Percentiles rank a stretch among this genome's conserved stretches.
These are phyloP conservation scores for Amylocystis lapponica DNA, from an alignment of 768 basidiomycete genomes.

Conservation along the genomic window DNA sequence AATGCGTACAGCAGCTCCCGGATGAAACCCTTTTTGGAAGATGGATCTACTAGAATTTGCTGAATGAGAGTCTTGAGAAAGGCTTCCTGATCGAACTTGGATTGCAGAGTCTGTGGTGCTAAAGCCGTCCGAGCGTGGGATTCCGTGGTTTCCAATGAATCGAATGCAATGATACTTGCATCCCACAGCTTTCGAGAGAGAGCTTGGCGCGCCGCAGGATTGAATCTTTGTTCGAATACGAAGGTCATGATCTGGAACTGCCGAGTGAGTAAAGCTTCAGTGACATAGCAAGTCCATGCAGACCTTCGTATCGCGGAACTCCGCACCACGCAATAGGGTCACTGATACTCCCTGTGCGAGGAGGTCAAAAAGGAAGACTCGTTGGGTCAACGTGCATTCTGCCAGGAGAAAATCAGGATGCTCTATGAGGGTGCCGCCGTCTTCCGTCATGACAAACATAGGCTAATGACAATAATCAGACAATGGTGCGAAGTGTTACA, in stretches of 20 bases:
- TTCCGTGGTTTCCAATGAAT: constrained; percentile 10
- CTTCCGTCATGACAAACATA: constrained; percentile 60
- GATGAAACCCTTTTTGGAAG: neutral
- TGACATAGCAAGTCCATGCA: neutral
- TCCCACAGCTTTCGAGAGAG: constrained; percentile 12
- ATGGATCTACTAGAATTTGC: too few relatives aligned
- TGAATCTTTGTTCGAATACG: constrained; percentile 35
- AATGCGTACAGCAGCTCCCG: constrained; percentile 30
- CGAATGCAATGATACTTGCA: constrained; percentile 10
- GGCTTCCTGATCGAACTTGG: neutral
- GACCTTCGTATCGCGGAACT: constrained; percentile 63
- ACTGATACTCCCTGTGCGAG: constrained; percentile 46
- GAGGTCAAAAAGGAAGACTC: constrained; percentile 44
- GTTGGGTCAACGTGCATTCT: constrained; percentile 38
- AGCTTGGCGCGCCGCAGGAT: constrained; percentile 10
- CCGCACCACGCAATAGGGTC: constrained; percentile 45
- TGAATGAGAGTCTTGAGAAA: too few relatives aligned
- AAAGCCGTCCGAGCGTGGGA: constrained; percentile 1
- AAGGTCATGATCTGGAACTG: constrained; percentile 52
- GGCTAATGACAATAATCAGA: constrained; percentile 36
- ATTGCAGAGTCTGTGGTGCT: constrained; percentile 1
- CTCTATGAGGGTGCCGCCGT: constrained; percentile 35
- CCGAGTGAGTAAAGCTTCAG: neutral
- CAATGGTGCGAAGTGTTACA: neutral
- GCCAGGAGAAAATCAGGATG: constrained; percentile 10